Evolutionary conservation across 192 early-diverging fungal species (phyloP).

Genomic region (Umbelopsis isabellina): DNA sequence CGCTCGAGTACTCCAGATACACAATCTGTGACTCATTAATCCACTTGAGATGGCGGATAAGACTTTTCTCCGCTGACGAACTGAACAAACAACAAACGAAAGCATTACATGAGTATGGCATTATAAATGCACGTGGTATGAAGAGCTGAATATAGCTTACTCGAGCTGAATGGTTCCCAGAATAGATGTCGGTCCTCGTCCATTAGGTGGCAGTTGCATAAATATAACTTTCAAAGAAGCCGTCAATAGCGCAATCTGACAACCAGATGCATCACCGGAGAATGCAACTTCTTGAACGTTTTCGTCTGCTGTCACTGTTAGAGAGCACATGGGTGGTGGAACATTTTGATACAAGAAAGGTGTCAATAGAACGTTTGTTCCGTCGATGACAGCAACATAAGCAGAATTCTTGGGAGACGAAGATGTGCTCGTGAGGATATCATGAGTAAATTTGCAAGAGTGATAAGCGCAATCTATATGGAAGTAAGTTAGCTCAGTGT

Average conservation of each 20-base stretch:
- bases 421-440: conserved; percentile 46
- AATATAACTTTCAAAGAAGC: conserved; percentile 45
- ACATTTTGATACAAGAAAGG: conserved; percentile 85
- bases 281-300: conserved; percentile 69
- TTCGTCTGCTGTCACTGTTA: conserved; percentile 40
- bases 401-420: conserved; percentile 46
- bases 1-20: conserved; percentile 55
- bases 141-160: not conserved
- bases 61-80: not conserved
- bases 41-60: conserved; percentile 73
- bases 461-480: conserved; percentile 42
- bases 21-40: conserved; percentile 53
- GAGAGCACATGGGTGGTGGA: conserved; percentile 90
- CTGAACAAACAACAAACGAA: not conserved
- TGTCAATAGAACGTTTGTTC: conserved; percentile 65
- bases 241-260: conserved; percentile 74
- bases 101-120: not conserved
- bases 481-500: not conserved
- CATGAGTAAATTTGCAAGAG: conserved; percentile 40
- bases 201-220: conserved; percentile 30
- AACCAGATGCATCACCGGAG: conserved; percentile 58
- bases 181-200: not conserved
- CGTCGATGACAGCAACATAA: conserved; percentile 81
- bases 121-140: not conserved
- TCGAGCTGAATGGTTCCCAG: conserved; percentile 4